A percentile compares a stretch with the other conserved stretches of the same genome.
phyloP scores from a whole-genome alignment of 768 basidiomycete genomes.

The Phaeolepiota aurea region DNA sequence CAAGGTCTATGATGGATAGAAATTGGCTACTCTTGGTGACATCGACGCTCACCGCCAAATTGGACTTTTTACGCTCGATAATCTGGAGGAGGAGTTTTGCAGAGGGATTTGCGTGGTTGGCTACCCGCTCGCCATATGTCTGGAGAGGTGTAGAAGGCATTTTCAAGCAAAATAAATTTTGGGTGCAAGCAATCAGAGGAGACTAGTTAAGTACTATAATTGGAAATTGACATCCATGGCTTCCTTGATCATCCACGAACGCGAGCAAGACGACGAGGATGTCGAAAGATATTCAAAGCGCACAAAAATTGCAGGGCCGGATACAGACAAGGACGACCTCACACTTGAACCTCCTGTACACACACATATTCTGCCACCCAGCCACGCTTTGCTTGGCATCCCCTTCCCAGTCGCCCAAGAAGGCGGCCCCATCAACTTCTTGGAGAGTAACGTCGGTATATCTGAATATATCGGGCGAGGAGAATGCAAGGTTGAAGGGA shows the following conservation, averaged over 20 bases:
- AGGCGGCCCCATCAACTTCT: slow-evolving; percentile 46
- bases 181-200: neutral
- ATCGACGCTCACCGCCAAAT: slow-evolving; percentile 94
- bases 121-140: slow-evolving; percentile 57
- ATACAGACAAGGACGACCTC: neutral
- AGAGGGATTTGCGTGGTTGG: slow-evolving; percentile 59
- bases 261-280: slow-evolving; percentile 40
- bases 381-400: slow-evolving; percentile 60
- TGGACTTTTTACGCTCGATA: slow-evolving; percentile 82
- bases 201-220: no score
- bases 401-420: slow-evolving; percentile 39
- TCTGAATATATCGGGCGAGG: slow-evolving; percentile 73
- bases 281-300: slow-evolving; percentile 37
- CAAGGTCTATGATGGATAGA: slow-evolving; percentile 77
- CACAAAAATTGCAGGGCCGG: slow-evolving; percentile 23
- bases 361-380: slow-evolving; percentile 56
- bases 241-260: slow-evolving; percentile 34
- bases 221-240: no score
- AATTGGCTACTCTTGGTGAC: slow-evolving; percentile 76
- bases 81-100: slow-evolving; percentile 72
- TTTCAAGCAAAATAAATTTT: slow-evolving; percentile 6
- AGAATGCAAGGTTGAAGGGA: slow-evolving; percentile 72
- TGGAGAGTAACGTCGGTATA: slow-evolving; percentile 85
- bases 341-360: slow-evolving; percentile 8
- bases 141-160: slow-evolving; percentile 29